Evolutionary conservation across 306 rosid species (phyloP).

Genomic region (Trifolium repens): DNA sequence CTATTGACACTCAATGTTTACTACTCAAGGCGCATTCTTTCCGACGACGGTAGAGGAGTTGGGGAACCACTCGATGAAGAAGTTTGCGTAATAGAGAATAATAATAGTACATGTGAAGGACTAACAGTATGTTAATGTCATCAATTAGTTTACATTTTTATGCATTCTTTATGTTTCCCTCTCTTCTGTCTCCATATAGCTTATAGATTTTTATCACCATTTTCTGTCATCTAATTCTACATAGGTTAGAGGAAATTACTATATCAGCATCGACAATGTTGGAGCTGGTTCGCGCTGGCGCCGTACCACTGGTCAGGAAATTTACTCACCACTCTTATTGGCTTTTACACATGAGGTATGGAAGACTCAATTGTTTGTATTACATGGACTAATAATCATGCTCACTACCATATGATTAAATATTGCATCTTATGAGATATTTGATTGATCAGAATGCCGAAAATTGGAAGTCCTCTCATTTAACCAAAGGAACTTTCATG

Average conservation of each 20-base stretch:
- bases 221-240: slow-evolving; percentile 16
- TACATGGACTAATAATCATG: not conserved
- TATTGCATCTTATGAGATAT: slow-evolving; percentile 20
- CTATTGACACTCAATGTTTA: slow-evolving; percentile 22
- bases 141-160: not conserved
- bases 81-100: slow-evolving; percentile 46
- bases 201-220: not conserved
- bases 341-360: slow-evolving; percentile 74
- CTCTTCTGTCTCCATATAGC: not conserved
- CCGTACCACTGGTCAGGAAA: slow-evolving; percentile 73
- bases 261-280: slow-evolving; percentile 50
- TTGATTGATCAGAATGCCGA: slow-evolving; percentile 53
- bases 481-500: slow-evolving; percentile 57
- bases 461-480: slow-evolving; percentile 70
- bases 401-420: not conserved
- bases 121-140: slow-evolving; percentile 49
- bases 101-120: slow-evolving; percentile 50
- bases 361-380: slow-evolving; percentile 8
- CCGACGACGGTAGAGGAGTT: slow-evolving; percentile 73
- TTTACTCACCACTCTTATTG: slow-evolving; percentile 71
- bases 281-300: slow-evolving; percentile 82
- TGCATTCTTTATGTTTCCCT: not conserved
- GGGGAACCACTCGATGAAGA: slow-evolving; percentile 83
- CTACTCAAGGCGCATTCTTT: slow-evolving; percentile 62
- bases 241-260: slow-evolving; percentile 76